Conservation (phyloP, 441 rosid genomes). For the Dalechampia spathulata region DNA sequence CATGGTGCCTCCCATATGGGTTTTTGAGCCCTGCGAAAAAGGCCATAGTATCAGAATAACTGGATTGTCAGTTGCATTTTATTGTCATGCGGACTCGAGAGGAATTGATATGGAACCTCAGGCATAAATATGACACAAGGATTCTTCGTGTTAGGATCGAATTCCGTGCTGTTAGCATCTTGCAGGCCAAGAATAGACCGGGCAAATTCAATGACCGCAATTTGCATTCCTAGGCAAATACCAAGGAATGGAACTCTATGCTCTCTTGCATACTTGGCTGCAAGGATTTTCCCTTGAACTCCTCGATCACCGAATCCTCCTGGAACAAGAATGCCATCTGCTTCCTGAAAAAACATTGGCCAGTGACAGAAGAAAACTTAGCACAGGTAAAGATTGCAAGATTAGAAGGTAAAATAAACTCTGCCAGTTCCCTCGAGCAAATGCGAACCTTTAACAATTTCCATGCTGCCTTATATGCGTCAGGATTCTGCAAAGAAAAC, state of each 20-base stretch:
- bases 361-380: too few species aligned
- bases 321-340: slow-evolving; percentile 91
- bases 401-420: too few species aligned
- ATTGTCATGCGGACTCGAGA: neutral
- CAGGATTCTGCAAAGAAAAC: slow-evolving; percentile 22
- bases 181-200: slow-evolving; percentile 55
- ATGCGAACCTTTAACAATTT: slow-evolving; percentile 34
- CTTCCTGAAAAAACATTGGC: too few species aligned
- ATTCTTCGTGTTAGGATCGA: slow-evolving; percentile 56
- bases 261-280: slow-evolving; percentile 88
- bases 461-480: slow-evolving; percentile 36
- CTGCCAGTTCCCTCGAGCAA: too few species aligned
- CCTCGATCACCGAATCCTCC: slow-evolving; percentile 99
- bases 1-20: slow-evolving; percentile 97
- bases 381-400: too few species aligned
- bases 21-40: slow-evolving; percentile 67
- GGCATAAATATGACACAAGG: slow-evolving; percentile 97
- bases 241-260: slow-evolving; percentile 84
- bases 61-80: neutral
- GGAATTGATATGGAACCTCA: slow-evolving; percentile 43
- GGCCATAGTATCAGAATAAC: neutral
- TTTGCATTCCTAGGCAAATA: slow-evolving; percentile 96
- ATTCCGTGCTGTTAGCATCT: slow-evolving; percentile 93
- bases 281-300: slow-evolving; percentile 83
- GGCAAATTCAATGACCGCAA: slow-evolving; percentile 87